These are phyloP conservation scores for Cryptococcus sp. DNA, from an alignment of 1,284 basidiomycete species.

Conservation along the genomic window DNA sequence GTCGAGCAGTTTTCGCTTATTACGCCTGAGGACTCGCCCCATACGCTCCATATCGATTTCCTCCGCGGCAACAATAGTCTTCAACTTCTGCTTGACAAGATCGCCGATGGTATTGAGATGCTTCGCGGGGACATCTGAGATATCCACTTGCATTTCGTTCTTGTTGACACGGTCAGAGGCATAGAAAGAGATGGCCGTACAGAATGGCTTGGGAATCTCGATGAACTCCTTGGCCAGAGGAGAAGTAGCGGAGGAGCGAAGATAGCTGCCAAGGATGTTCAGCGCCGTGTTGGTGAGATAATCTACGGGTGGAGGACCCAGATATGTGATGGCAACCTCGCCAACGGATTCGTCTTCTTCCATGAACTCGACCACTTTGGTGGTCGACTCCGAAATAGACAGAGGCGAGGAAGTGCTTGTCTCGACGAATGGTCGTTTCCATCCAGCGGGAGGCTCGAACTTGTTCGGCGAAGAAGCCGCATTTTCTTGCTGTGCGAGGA, in stretches of 20 bases:
- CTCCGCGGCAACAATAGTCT: slow-evolving; percentile 65
- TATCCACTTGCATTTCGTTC: slow-evolving; percentile 72
- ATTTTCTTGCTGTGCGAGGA: slow-evolving; percentile 55
- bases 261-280: slow-evolving; percentile 81
- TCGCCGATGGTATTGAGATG: slow-evolving; percentile 71
- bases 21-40: slow-evolving; percentile 79
- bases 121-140: slow-evolving; percentile 82
- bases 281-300: slow-evolving; percentile 80
- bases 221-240: slow-evolving; percentile 92
- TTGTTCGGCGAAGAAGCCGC: neutral
- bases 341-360: slow-evolving; percentile 96
- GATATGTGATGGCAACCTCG: slow-evolving; percentile 76
- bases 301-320: slow-evolving; percentile 73
- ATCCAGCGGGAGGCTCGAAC: slow-evolving; percentile 64
- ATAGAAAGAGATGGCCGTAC: slow-evolving; percentile 82
- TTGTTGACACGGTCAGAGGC: slow-evolving; percentile 74
- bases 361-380: slow-evolving; percentile 82
- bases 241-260: slow-evolving; percentile 84
- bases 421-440: slow-evolving; percentile 94
- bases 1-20: slow-evolving; percentile 69
- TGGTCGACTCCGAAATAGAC: slow-evolving; percentile 61
- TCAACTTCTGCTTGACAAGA: slow-evolving; percentile 70
- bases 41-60: slow-evolving; percentile 93
- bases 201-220: slow-evolving; percentile 87
- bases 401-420: slow-evolving; percentile 70